phyloP scores from a whole-genome alignment of 1,284 basidiomycete species.

The Gomphus bonarii region DNA sequence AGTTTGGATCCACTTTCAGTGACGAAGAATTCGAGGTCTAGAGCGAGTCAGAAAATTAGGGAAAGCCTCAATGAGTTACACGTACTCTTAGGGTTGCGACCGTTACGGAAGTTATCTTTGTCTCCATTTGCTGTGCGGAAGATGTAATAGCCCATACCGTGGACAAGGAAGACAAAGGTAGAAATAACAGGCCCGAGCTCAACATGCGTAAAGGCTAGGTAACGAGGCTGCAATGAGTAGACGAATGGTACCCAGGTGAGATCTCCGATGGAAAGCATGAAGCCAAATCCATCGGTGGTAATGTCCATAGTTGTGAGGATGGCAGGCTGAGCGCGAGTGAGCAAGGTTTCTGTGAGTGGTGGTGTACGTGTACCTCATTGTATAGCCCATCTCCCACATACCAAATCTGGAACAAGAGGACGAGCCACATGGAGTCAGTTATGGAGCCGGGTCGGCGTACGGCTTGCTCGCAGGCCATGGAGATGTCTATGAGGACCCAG shows the following conservation, averaged over 20 bases:
- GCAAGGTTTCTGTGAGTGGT: conserved; percentile 8
- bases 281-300: conserved; percentile 95
- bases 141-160: conserved; percentile 81
- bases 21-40: conserved; percentile 73
- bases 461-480: conserved; percentile 88
- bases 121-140: conserved; percentile 87
- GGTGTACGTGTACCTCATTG: conserved; percentile 59
- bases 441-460: conserved; percentile 65
- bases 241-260: conserved; percentile 93
- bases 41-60: background rate
- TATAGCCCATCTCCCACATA: conserved; percentile 85
- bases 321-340: conserved; percentile 41
- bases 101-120: conserved; percentile 94
- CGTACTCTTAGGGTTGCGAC: conserved; percentile 85
- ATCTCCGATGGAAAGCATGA: conserved; percentile 96
- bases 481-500: conserved; percentile 88
- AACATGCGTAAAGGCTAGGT: conserved; percentile 80
- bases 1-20: conserved; percentile 87
- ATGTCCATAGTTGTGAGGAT: conserved; percentile 98
- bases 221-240: conserved; percentile 91
- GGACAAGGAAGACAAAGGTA: conserved; percentile 53
- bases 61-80: background rate
- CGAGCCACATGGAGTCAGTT: conserved; percentile 90
- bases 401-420: conserved; percentile 78
- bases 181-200: conserved; percentile 66